Evolutionary conservation across 2,329 filamentous ascomycete genomes (phyloP), one percentile per base, ranked within the genome.

Genomic region (Aspergillus candidus): DNA sequence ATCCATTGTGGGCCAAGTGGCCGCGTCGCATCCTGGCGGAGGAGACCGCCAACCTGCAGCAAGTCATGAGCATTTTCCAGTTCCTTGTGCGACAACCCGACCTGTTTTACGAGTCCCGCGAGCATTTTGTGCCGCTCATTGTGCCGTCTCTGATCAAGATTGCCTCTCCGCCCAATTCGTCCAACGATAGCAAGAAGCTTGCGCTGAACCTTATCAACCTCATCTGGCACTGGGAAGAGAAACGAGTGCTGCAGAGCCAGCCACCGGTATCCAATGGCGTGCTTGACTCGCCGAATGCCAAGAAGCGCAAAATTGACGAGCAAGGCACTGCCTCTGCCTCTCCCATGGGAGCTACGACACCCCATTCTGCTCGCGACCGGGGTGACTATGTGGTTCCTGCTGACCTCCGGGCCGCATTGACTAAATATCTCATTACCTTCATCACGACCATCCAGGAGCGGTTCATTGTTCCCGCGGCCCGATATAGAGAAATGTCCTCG

Each of bases 11-110:
- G 93, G 88, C 90, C 6, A 83, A 88, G 51, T 87, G 90, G 52
- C 90, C 93, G 27, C 82, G 91, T 34, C 88, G 90, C 42, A 94
- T 98, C 22, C 71, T 98, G 15, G 84, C 88, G 3, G 94, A 98
- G 62, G 93, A 98, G 66, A 90, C 88, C 18, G 88, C 93, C 50
- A 98, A 98, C 57, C 77, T 91, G 37, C 90, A 94, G 66, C 93
- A 97, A 68, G 85, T 97, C 71, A 95, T 89, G 41, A 93, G 86
- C 70, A 97, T 98, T 56, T 97, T 96, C 72, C 86, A 96, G 59
- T 98, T 98, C 69, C 75, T 98, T 30, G 91, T 96, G 31, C 82
- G 87, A 44, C 91, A 98, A 62, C 86, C 90, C 0, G 84, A 93
- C 58, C 73, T 98, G 4, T 98, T 98, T 70, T 98, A 94, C 56